phyloP scores from a whole-genome alignment of 768 basidiomycete species.

The Symmetrospora coprosmae region DNA sequence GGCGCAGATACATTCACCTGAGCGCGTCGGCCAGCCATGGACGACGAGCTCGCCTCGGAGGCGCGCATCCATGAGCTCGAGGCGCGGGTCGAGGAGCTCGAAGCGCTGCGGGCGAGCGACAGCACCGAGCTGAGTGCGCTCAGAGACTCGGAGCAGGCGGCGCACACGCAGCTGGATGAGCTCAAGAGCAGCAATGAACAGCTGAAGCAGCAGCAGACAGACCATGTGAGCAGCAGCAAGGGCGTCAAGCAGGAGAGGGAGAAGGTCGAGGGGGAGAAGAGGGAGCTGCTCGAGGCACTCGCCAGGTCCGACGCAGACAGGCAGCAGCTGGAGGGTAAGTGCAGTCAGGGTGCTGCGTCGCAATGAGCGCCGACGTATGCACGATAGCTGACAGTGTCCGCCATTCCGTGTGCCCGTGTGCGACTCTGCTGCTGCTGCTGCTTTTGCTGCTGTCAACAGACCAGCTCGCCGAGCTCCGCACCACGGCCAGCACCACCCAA shows the following conservation, averaged over 20 bases:
- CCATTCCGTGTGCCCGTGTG: too few relatives aligned
- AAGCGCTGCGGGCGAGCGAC: constrained; percentile 3
- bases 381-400: too few relatives aligned
- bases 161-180: constrained; percentile 47
- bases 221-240: background rate
- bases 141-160: constrained; percentile 32
- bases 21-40: constrained; percentile 4
- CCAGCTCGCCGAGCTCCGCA: constrained; percentile 55
- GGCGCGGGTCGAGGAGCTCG: constrained; percentile 11
- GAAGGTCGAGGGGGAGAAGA: constrained; percentile 73
- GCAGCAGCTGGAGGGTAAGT: constrained; percentile 57
- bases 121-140: constrained; percentile 3
- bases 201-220: constrained; percentile 37
- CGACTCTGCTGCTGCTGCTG: constrained; percentile 29
- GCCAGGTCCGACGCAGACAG: constrained; percentile 67
- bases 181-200: constrained; percentile 53
- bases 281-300: constrained; percentile 68
- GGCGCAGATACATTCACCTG: too few relatives aligned
- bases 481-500: constrained; percentile 59
- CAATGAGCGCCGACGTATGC: background rate
- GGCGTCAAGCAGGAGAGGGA: constrained; percentile 45
- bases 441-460: constrained; percentile 41
- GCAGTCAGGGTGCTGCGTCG: background rate
- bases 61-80: constrained; percentile 11
- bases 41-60: constrained; percentile 4